phyloP scores from a whole-genome alignment of 2,329 filamentous ascomycete genomes.

The Coleophoma cylindrospora region DNA sequence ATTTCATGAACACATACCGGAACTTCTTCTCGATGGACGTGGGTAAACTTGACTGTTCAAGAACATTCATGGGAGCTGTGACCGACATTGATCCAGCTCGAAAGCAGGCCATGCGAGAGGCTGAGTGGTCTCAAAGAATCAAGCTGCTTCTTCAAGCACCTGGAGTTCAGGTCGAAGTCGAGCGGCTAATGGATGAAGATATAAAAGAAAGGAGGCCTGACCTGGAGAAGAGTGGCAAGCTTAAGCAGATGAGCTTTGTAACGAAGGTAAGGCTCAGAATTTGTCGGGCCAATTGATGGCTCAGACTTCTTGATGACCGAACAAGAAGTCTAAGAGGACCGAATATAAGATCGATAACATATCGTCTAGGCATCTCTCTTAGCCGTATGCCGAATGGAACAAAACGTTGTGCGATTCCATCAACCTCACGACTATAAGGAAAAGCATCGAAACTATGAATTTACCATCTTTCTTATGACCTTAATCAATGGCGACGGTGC shows the following conservation, averaged over 20 bases:
- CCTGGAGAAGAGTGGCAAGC: not conserved
- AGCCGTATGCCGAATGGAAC: not conserved
- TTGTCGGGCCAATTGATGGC: not conserved
- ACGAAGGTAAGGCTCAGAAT: not conserved
- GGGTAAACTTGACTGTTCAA: not conserved
- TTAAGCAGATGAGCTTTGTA: not conserved
- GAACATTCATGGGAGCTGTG: not conserved
- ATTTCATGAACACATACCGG: not conserved
- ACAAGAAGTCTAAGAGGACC: no score
- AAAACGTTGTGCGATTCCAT: not conserved
- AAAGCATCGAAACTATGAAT: not conserved
- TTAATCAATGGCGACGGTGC: constrained; percentile 3
- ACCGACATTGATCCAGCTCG: not conserved
- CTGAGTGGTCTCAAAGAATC: not conserved
- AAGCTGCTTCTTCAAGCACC: not conserved
- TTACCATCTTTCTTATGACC: constrained; percentile 1
- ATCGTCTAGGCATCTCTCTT: no score
- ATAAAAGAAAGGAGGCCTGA: not conserved
- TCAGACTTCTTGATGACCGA: not conserved
- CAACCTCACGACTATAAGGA: not conserved
- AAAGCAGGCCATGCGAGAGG: not conserved
- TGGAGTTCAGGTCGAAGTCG: not conserved
- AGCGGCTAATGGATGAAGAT: constrained; percentile 3
- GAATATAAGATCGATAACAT: no score
- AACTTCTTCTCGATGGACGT: not conserved